Evolutionary conservation across 1,284 basidiomycete genomes (phyloP).

Genomic region (Malassezia sp.): DNA sequence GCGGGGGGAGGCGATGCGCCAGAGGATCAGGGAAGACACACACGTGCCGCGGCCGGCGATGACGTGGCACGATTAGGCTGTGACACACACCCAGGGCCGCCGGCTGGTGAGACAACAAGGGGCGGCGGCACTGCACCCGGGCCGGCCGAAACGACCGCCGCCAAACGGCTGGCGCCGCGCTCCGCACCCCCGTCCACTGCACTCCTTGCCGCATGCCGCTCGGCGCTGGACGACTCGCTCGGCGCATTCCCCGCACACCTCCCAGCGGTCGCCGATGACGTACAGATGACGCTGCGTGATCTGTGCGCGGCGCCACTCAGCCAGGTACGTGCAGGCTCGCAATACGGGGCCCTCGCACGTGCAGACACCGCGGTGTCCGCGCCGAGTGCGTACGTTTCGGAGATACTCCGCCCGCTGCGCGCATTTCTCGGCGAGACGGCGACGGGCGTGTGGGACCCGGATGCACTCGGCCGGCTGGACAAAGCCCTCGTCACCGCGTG

Average conservation of each 20-base stretch:
- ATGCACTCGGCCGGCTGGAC: slow-evolving; percentile 13
- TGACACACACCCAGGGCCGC: too few species aligned
- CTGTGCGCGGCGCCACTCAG: slow-evolving; percentile 74
- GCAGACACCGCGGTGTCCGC: neutral
- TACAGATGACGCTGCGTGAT: slow-evolving; percentile 56
- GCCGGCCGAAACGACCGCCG: too few species aligned
- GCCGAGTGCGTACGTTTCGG: slow-evolving; percentile 70
- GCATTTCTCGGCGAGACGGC: slow-evolving; percentile 14
- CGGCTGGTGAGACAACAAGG: too few species aligned
- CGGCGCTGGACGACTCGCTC: slow-evolving; percentile 16
- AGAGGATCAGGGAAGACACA: too few species aligned
- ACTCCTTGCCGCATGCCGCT: neutral
- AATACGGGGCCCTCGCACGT: slow-evolving; percentile 54
- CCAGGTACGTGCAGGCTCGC: slow-evolving; percentile 71
- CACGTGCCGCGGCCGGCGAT: too few species aligned
- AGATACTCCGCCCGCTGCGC: slow-evolving; percentile 64
- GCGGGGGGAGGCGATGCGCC: too few species aligned
- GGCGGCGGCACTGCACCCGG: too few species aligned
- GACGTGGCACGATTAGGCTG: too few species aligned
- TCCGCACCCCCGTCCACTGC: too few species aligned
- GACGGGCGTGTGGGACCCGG: neutral
- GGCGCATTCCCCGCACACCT: neutral
- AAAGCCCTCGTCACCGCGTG: slow-evolving; percentile 3
- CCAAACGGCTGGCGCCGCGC: too few species aligned
- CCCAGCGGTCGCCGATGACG: slow-evolving; percentile 2